These are phyloP conservation scores for Lichtheimia hyalospora DNA, from an alignment of 371 early-diverging fungal genomes.

Conservation along the genomic window DNA sequence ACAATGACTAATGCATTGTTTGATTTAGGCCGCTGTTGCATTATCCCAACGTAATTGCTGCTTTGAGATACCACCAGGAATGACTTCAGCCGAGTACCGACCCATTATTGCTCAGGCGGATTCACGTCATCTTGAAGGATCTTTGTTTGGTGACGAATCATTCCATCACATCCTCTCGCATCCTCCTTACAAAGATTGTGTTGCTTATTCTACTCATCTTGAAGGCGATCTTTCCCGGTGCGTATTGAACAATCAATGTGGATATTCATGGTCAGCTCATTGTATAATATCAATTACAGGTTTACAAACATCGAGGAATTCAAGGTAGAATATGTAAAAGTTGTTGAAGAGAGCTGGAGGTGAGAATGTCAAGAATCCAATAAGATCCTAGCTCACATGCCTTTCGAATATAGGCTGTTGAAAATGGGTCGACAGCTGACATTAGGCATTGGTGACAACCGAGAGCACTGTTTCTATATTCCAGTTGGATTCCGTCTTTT, in stretches of 20 bases:
- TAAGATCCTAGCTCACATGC: neutral
- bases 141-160: slow-evolving; percentile 60
- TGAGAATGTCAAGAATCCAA: slow-evolving; percentile 14
- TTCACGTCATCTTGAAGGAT: slow-evolving; percentile 61
- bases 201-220: slow-evolving; percentile 71
- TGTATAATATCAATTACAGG: slow-evolving; percentile 20
- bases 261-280: neutral
- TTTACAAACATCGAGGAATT: slow-evolving; percentile 80
- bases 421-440: slow-evolving; percentile 75
- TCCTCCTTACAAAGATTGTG: slow-evolving; percentile 95
- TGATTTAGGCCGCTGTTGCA: slow-evolving; percentile 72
- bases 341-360: slow-evolving; percentile 74
- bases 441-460: slow-evolving; percentile 91
- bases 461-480: slow-evolving; percentile 85
- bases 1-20: neutral
- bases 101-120: slow-evolving; percentile 85
- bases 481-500: slow-evolving; percentile 85
- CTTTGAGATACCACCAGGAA: slow-evolving; percentile 73
- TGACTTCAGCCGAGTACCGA: slow-evolving; percentile 74
- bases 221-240: slow-evolving; percentile 81
- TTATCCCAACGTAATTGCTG: slow-evolving; percentile 84
- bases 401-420: slow-evolving; percentile 52
- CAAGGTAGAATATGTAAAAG: slow-evolving; percentile 72
- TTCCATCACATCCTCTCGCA: slow-evolving; percentile 90
- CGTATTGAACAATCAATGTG: neutral